Evolutionary conservation across 2,329 filamentous ascomycete genomes (phyloP), one percentile per base, ranked within the genome.

Genomic region (Akanthomyces uredinophilus): DNA sequence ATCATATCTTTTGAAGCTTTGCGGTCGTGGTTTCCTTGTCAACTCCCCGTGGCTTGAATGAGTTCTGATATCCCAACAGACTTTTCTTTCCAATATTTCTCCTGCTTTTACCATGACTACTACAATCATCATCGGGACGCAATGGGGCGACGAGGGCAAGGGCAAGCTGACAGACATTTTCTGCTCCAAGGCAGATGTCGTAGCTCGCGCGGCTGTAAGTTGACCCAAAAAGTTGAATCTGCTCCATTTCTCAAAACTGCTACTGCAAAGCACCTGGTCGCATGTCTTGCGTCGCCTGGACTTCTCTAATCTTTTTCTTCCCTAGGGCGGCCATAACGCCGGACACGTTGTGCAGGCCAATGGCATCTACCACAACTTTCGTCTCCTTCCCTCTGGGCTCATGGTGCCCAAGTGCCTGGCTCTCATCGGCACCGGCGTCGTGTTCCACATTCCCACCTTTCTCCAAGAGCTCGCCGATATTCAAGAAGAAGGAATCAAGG

Each of bases 401-500:
- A 58, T 58, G 55, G 32, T 27, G 11, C 55, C 55, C 20, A 49
- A 58, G 13, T 58, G 55, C 55, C 55, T 39, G 7, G 55, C 55
- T 4, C 44, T 58, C 43, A 58, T 58, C 29, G 55, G 55, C 20
- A 58, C 55, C 14, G 55, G 55, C 32, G 55, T 58, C 32, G 55
- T 58, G 20, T 49, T 58, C 32, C 55, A 58, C 5, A 39, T 58
- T 27, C 59, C 50, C 39, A 61, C 59, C 63, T 47, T 66, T 54
- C 52, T 65, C 62, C 53, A 66, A 60, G 73, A 77, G 67, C 69
- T 76, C 55, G 66, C 64, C n/a, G 70, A 69, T 32, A 69, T 76
- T 24, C 70, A 74, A 54, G 67, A 68, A 60, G 73, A 78, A 69
- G 72, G 73, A 35, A 67, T 76, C 16, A 56, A 66, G 55, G 66